These are phyloP conservation scores for Zygosaccharomyces siamensis DNA, from an alignment of 805 yeast species.

Conservation along the genomic window DNA sequence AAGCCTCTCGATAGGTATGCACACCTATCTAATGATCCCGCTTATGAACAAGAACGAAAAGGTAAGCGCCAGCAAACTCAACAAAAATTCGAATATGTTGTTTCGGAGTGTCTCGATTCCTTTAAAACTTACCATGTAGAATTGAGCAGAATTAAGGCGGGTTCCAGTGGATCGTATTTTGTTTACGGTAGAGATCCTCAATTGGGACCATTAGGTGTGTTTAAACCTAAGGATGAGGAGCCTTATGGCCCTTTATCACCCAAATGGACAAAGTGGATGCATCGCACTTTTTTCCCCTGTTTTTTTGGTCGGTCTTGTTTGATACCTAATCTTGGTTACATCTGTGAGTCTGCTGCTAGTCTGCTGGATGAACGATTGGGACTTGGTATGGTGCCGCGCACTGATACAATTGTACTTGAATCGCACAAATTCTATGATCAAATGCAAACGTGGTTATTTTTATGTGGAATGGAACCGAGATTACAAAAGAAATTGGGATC, in stretches of 20 bases:
- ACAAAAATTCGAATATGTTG: slow-evolving; percentile 25
- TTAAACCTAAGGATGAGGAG: slow-evolving; percentile 77
- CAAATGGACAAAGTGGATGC: slow-evolving; percentile 77
- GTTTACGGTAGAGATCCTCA: slow-evolving; percentile 34
- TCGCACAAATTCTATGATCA: slow-evolving; percentile 41
- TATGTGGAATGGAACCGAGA: slow-evolving; percentile 16
- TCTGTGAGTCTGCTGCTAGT: slow-evolving; percentile 69
- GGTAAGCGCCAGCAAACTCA: slow-evolving; percentile 2
- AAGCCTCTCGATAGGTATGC: slow-evolving; percentile 36
- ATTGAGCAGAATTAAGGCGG: slow-evolving; percentile 55
- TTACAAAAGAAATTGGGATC: slow-evolving; percentile 52
- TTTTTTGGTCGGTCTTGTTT: slow-evolving; percentile 70
- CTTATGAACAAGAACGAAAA: background rate
- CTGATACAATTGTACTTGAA: slow-evolving; percentile 50
- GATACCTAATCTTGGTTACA: slow-evolving; percentile 67
- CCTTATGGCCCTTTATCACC: slow-evolving; percentile 77
- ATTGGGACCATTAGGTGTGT: slow-evolving; percentile 47
- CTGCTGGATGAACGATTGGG: slow-evolving; percentile 56
- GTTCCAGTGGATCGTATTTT: slow-evolving; percentile 70
- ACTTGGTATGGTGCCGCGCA: slow-evolving; percentile 59
- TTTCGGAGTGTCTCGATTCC: slow-evolving; percentile 42
- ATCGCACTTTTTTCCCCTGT: slow-evolving; percentile 69
- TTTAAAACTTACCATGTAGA: slow-evolving; percentile 41
- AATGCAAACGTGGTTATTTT: slow-evolving; percentile 17
- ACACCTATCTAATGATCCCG: background rate